Base-by-base conservation (phyloP, 2,329 filamentous ascomycete genomes). In the Thermomyces lanuginosus region DNA sequence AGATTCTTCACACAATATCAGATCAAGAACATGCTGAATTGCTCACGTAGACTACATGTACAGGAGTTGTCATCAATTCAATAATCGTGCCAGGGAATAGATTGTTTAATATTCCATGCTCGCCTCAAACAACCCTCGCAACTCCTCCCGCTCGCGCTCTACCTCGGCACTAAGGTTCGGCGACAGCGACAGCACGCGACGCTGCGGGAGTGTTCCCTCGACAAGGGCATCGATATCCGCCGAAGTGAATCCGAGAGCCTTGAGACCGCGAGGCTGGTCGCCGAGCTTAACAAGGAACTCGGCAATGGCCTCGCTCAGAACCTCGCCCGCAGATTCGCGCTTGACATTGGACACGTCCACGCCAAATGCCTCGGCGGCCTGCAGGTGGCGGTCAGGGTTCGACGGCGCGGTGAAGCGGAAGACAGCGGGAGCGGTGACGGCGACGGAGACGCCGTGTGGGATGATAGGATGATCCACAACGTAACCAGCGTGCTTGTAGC, bases 391-490 rank as follows among this genome's bases (percentile, higher is more conserved):
- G 28, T 92, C 82, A 0, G 89, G 89, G 46, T 95, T 95, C 1
- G 80, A 89, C 1, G 86, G 67, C 0, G 66, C 86, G 0, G 86
- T 98, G 56, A 95, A 95, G 16, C 71, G 73, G 67, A 95, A 98
- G 1, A 95, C 86, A 1, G 86, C 79, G 0, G 89, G 86, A 0
- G 86, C 82, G 0, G 82, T 86, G 5, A 95, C 86, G 3, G 84
- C 89, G 1, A 98, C 89, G 1, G 78, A 86, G 13, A 98, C 89
- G 28, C 89, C 89, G 51, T 98, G 89, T 0, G 89, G 89, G 45
- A 98, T 95, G 42, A 98, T 77, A 6, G 79, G 72, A 16, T 65
- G 50, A 14, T 69, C 55, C 5, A 92, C 72, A 2, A 75, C 61
- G 52, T 98, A 98, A n/a, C 89, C 89, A 0, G 66, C 53, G 48